Conservation (phyloP, 2,329 filamentous ascomycete species). For the Clonostachys sp. region DNA sequence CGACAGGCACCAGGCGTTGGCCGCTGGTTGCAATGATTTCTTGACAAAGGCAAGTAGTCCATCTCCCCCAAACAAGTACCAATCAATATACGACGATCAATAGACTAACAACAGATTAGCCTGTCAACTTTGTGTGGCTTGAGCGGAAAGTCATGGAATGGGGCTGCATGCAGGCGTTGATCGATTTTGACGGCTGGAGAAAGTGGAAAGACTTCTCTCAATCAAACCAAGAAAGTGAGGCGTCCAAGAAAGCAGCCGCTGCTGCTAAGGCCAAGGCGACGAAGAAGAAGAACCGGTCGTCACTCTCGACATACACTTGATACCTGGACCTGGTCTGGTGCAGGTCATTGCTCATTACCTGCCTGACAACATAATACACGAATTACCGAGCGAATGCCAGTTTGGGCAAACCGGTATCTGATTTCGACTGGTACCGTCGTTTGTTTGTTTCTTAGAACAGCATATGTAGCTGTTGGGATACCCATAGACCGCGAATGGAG, state of each 20-base stretch:
- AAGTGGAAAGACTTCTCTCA: constrained; percentile 85
- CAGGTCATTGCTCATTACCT: too few relatives aligned
- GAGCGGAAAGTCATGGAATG: constrained; percentile 98
- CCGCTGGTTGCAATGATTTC: constrained; percentile 97
- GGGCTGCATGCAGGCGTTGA: constrained; percentile 99
- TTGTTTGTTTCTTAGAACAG: too few relatives aligned
- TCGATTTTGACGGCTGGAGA: constrained; percentile 97
- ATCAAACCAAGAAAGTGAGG: constrained; percentile 19
- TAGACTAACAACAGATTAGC: constrained; percentile 42
- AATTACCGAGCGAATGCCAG: too few relatives aligned
- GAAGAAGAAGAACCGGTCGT: constrained; percentile 18
- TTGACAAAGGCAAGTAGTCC: constrained; percentile 74
- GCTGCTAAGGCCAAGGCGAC: constrained; percentile 31
- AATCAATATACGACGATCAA: too few relatives aligned
- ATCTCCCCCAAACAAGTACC: neutral
- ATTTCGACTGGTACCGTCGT: too few relatives aligned
- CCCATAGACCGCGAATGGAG: too few relatives aligned
- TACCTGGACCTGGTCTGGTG: too few relatives aligned
- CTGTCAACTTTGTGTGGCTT: constrained; percentile 96
- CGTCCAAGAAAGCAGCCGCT: constrained; percentile 30
- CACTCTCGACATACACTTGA: too few relatives aligned
- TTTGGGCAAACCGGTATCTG: too few relatives aligned
- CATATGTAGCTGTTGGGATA: too few relatives aligned
- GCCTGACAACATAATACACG: too few relatives aligned
- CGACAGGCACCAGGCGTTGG: constrained; percentile 89